Evolutionary conservation across 2,329 filamentous ascomycete genomes (phyloP), one percentile per base, ranked within the genome.

Genomic region (Intubia oerlemansii): DNA sequence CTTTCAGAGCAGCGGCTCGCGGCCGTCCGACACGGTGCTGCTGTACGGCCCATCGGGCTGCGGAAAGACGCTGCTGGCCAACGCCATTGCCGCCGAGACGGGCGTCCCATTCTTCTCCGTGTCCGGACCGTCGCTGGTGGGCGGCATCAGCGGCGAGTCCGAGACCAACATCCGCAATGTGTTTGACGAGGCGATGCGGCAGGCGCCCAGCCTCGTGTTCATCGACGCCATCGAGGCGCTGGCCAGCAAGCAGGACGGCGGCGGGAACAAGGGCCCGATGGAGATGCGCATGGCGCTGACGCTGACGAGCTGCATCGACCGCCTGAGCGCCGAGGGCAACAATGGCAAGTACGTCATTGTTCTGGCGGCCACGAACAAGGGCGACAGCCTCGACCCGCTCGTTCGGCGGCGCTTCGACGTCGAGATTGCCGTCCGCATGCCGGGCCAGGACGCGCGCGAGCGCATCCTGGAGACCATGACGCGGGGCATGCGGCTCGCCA

Each of bases 151-250:
- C 19, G 80, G 80, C 40, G 81, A 88, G 44, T 85, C 78, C 0
- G 80, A 91, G 48, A 84, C 84, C 53, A 80, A 81, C 34, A 66
- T 91, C 17, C 61, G 80, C 20, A 78, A 85, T 38, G 62, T 81
- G 27, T 90, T 90, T 35, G 84, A 95, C 10, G 79, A 88, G 43
- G 88, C 88, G 0, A 80, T 79, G 45, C 65, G 68, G 31, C 62
- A 84, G 21, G 84, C 85, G 0, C 88, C 88, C 0, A 91, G 81
- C 42, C 59, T 98, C 5, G 62, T 98, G 5, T 90, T 93, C 43
- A 77, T 95, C 32, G 82, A 92, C 39, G 76, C 92, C 40, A 79
- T 95, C 29, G 84, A 98, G 48, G 74, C 76, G 4, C 88, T 95
- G 41, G 79, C 82, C 28, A 78, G 79, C 0, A 91, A 90, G 47